A percentile compares a stretch with the other conserved stretches of the same genome.
phyloP scores from a whole-genome alignment of 805 yeast genomes.

The Candida endomychidarum region DNA sequence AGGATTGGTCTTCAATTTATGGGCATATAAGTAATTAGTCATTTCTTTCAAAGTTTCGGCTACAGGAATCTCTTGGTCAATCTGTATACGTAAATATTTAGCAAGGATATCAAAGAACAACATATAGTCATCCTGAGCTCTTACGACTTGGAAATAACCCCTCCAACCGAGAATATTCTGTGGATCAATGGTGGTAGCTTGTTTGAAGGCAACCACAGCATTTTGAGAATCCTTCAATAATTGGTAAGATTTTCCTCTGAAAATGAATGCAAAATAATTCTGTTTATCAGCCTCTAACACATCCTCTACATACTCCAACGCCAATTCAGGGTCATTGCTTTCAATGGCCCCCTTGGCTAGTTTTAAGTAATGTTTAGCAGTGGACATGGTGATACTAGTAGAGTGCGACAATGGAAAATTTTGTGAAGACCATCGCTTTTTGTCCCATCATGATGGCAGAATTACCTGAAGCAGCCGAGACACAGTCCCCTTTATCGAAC shows the following conservation, averaged over 20 bases:
- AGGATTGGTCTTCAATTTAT: constrained; percentile 26
- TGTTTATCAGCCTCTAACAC: constrained; percentile 55
- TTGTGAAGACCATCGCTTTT: constrained; percentile 1
- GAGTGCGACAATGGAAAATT: not conserved
- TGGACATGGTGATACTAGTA: constrained; percentile 15
- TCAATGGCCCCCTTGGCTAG: constrained; percentile 49
- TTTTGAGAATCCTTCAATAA: constrained; percentile 34
- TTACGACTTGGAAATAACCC: constrained; percentile 59
- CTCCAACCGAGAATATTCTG: constrained; percentile 72
- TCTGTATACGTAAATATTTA: constrained; percentile 41
- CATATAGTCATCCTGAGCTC: constrained; percentile 35
- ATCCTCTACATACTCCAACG: constrained; percentile 54
- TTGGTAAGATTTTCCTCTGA: constrained; percentile 70
- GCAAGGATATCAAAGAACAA: constrained; percentile 50
- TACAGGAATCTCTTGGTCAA: constrained; percentile 43
- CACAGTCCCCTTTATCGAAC: constrained; percentile 62
- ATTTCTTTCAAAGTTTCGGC: constrained; percentile 52
- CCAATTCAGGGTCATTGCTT: constrained; percentile 59
- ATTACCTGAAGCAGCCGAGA: constrained; percentile 32
- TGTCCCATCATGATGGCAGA: constrained; percentile 7
- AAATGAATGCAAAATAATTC: constrained; percentile 65
- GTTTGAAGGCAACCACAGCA: constrained; percentile 45
- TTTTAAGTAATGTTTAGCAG: constrained; percentile 29
- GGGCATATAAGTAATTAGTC: constrained; percentile 42
- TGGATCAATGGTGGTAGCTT: constrained; percentile 52